Conservation (phyloP, 345 rosid genomes). For the Murraya paniculata region DNA sequence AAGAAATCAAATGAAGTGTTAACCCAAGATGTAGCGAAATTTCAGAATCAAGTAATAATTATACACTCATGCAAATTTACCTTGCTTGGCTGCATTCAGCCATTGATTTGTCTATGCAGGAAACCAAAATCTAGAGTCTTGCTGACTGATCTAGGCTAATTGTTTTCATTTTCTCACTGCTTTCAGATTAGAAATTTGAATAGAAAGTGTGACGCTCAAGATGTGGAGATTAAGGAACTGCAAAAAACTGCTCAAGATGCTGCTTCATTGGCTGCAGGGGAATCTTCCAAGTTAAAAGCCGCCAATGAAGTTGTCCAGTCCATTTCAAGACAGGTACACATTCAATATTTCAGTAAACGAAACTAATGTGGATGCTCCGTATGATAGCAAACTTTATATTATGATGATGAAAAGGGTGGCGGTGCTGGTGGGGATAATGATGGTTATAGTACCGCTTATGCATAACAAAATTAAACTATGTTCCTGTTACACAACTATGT, state of each 20-base stretch:
- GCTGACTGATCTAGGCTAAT: background rate
- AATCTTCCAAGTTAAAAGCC: conserved; percentile 50
- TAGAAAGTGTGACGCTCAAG: conserved; percentile 65
- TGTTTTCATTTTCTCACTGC: conserved; percentile 11
- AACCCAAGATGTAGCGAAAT: conserved; percentile 71
- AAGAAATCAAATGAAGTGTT: conserved; percentile 77
- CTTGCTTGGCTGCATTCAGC: conserved; percentile 12
- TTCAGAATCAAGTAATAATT: conserved; percentile 64
- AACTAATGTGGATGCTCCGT: background rate
- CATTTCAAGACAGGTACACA: conserved; percentile 56
- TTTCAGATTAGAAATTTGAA: conserved; percentile 61
- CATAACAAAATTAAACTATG: background rate
- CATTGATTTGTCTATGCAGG: conserved; percentile 2
- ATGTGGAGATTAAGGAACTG: conserved; percentile 53
- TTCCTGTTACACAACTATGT: background rate
- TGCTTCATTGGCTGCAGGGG: conserved; percentile 41
- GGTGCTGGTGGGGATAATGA: background rate
- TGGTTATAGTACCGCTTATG: background rate
- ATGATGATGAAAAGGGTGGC: background rate
- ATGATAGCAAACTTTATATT: background rate
- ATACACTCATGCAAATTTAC: conserved; percentile 12
- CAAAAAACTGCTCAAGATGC: conserved; percentile 45
- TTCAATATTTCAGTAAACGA: background rate
- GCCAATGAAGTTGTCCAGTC: conserved; percentile 62
- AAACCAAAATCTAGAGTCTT: conserved; percentile 1